These are phyloP conservation scores for Trichoderma sp. DNA, from an alignment of 2,329 filamentous ascomycete species.

Conservation along the genomic window DNA sequence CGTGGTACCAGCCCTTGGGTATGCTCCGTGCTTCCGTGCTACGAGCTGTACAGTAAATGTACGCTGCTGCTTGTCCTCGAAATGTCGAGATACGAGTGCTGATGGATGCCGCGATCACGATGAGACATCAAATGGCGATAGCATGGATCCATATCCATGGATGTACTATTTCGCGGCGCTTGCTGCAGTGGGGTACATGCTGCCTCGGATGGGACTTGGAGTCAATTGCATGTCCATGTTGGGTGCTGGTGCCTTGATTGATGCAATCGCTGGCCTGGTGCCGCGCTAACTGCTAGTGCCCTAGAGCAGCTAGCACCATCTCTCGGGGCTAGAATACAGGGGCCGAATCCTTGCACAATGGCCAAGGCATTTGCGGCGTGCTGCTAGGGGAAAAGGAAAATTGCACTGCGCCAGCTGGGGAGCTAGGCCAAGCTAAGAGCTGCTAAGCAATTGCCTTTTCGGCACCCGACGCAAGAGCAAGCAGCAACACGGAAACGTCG, in stretches of 20 bases:
- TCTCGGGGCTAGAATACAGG: conserved; percentile 9
- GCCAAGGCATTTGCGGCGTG: neutral
- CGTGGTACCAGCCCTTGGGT: neutral
- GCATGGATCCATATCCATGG: neutral
- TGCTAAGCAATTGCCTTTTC: conserved; percentile 20
- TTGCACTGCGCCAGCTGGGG: neutral
- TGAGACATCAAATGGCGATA: neutral
- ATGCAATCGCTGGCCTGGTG: neutral
- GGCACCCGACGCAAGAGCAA: conserved; percentile 11
- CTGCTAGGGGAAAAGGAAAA: conserved; percentile 18
- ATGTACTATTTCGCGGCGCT: neutral
- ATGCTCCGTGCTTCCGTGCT: neutral
- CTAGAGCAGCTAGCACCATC: neutral
- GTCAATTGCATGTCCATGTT: neutral
- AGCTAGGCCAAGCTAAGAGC: conserved; percentile 8
- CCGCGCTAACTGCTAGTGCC: neutral
- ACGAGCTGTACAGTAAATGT: neutral
- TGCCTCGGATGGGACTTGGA: neutral
- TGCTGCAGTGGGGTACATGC: neutral
- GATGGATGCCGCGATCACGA: neutral
- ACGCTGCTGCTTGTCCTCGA: neutral
- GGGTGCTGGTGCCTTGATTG: neutral
- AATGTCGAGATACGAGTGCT: neutral
- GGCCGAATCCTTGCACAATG: conserved; percentile 11
- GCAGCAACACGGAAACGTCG: conserved; percentile 13